These are phyloP conservation scores for Trichocomaceae sp. DNA, from an alignment of 2,329 filamentous ascomycete species.

Conservation along the genomic window DNA sequence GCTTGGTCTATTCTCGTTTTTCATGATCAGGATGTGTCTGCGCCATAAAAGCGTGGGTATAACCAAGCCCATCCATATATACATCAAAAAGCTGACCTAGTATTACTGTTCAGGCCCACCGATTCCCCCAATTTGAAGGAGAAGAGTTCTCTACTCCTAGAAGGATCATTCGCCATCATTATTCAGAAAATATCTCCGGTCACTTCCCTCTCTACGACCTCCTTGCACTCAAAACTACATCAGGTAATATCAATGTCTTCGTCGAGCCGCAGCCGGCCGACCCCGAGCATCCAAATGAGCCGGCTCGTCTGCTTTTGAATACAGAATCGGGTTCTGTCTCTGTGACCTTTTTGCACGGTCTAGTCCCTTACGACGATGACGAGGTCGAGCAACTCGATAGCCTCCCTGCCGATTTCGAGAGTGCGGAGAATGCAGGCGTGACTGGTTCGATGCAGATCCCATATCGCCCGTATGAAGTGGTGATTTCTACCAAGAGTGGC, in stretches of 20 bases:
- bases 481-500: conserved; percentile 25
- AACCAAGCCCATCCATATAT: background rate
- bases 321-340: conserved; percentile 22
- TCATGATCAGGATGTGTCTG: conserved; percentile 4
- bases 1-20: conserved; percentile 1
- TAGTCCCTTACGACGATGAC: background rate
- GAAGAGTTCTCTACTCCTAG: conserved; percentile 1
- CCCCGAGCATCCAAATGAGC: conserved; percentile 19
- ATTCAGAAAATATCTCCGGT: conserved; percentile 20
- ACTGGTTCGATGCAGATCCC: conserved; percentile 7
- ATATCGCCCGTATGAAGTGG: conserved; percentile 21
- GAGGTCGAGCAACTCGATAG: conserved; percentile 5
- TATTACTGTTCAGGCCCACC: background rate
- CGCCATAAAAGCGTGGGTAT: background rate
- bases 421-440: background rate
- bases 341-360: conserved; percentile 18
- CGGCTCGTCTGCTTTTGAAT: conserved; percentile 23
- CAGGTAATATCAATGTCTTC: conserved; percentile 24
- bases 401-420: conserved; percentile 1
- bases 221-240: conserved; percentile 25
- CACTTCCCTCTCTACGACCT: conserved; percentile 28
- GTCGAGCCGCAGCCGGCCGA: conserved; percentile 29
- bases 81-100: background rate
- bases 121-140: background rate
- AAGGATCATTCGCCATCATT: conserved; percentile 18